Evolutionary conservation across 1,284 basidiomycete genomes (phyloP), one percentile per base, ranked within the genome.

Genomic region (Schizophyllum amplum): DNA sequence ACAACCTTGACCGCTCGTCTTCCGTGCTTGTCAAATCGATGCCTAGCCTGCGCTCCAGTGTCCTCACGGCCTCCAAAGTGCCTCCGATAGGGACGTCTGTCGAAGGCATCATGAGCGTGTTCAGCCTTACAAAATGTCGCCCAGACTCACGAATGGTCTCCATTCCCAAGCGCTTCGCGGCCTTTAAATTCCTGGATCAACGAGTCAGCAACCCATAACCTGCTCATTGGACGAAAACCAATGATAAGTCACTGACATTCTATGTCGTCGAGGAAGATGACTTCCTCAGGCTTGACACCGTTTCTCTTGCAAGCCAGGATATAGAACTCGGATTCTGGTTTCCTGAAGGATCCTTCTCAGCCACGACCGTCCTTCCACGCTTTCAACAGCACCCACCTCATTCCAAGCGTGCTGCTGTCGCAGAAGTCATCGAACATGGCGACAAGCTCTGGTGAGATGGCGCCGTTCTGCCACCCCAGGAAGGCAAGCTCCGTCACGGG

Each of bases 391-490:
- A 68, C 77, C 62, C 56, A 86, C 87, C 89, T 78, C 76, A 87
- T 82, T 47, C 92, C 90, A 2, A 91, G 75, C 20, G 78, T 76
- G 69, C 92, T 92, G 48, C 90, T 93, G 68, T 94, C 92, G 60
- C 88, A 88, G 68, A 94, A 93, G 64, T 92, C 84, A 64, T 91
- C 86, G 65, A 92, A 91, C 52, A 90, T 67, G 13, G 71, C 73
- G 56, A 79, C 78, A 54, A 91, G 72, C 52, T 75, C 72, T 49
- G 71, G 66, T 1, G 84, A 80, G 23, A 75, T 79, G 23, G 80
- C 73, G 2, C 81, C 81, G 22, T 76, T 77, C 27, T 77, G 71
- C 88, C 87, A 90, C 55, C 87, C 86, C 51, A 92, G 72, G 66
- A 84, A 88, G 49, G 72, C 72, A 26, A 81, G 71, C 69, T 91